phyloP scores from a whole-genome alignment of 1,284 basidiomycete species.

The Taiwanofungus camphoratus region DNA sequence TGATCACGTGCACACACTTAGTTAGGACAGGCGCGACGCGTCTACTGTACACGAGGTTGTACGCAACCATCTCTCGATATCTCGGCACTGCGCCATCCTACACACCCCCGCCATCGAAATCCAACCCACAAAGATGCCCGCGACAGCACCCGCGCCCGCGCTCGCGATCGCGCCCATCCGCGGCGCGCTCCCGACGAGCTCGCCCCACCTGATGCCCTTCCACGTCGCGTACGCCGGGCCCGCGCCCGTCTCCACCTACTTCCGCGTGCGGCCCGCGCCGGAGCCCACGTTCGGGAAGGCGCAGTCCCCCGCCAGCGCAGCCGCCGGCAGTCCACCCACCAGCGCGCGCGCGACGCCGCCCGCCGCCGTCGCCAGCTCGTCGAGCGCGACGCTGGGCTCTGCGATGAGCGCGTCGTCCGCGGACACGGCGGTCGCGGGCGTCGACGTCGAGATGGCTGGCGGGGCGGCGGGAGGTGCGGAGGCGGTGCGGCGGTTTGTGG shows the following conservation, averaged over 20 bases:
- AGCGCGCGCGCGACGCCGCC: neutral
- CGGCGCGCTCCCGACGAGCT: constrained; percentile 27
- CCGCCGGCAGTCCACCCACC: neutral
- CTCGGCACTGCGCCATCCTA: no score
- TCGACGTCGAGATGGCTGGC: constrained; percentile 7
- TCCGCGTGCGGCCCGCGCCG: constrained; percentile 45
- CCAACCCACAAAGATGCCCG: no score
- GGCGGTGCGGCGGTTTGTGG: constrained; percentile 30
- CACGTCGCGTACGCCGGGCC: constrained; percentile 65
- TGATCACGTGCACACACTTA: no score
- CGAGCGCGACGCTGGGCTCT: constrained; percentile 9
- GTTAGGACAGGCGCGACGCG: no score
- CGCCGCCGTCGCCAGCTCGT: constrained; percentile 8
- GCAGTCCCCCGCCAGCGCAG: neutral
- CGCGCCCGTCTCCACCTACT: constrained; percentile 69
- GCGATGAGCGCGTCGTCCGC: constrained; percentile 3
- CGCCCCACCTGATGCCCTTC: constrained; percentile 76
- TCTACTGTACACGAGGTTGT: no score
- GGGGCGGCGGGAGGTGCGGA: neutral
- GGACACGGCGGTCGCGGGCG: constrained; percentile 3
- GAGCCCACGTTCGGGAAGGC: constrained; percentile 28
- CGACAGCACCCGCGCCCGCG: no score
- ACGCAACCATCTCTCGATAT: no score
- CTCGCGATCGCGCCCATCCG: neutral
- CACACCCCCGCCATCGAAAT: no score